Evolutionary conservation across 2,329 filamentous ascomycete species (phyloP).

Genomic region (Neonectria neomacrospora): DNA sequence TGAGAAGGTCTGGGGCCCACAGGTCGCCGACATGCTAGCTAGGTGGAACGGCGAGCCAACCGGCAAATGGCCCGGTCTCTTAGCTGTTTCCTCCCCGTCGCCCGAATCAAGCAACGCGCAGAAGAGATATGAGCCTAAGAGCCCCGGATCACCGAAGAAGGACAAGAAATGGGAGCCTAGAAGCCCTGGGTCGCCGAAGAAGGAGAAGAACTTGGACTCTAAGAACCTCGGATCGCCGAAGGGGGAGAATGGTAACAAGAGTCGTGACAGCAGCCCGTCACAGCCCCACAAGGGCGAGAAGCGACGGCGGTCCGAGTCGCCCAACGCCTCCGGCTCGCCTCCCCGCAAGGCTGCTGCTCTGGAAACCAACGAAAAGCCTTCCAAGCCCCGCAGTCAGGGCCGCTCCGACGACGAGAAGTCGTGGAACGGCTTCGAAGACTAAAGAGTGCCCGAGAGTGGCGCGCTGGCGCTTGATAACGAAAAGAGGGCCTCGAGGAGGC

Average conservation of each 20-base stretch:
- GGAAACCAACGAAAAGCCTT: conserved; percentile 30
- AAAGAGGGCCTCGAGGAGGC: conserved; percentile 17
- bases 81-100: conserved; percentile 25
- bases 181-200: conserved; percentile 24
- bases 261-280: conserved; percentile 20
- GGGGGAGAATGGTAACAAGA: conserved; percentile 26
- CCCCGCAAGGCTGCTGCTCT: conserved; percentile 47
- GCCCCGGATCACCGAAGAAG: conserved; percentile 29
- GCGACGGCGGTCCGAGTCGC: conserved; percentile 46
- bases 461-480: not conserved
- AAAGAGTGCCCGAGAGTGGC: conserved; percentile 15
- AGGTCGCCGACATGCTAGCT: conserved; percentile 65
- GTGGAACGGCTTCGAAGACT: conserved; percentile 57
- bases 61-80: conserved; percentile 37
- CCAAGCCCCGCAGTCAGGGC: conserved; percentile 27
- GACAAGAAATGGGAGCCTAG: conserved; percentile 25
- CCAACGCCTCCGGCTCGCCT: conserved; percentile 34
- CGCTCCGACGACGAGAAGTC: conserved; percentile 55
- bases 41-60: conserved; percentile 55
- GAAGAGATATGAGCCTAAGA: conserved; percentile 35
- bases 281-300: conserved; percentile 42
- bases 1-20: conserved; percentile 84
- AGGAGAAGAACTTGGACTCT: conserved; percentile 35
- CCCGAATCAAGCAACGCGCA: conserved; percentile 40
- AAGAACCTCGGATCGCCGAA: conserved; percentile 23